Percentiles rank a stretch among this genome's conserved stretches.
phyloP scores from a whole-genome alignment of 2,329 filamentous ascomycete species.

The Cladorrhinum sp. region DNA sequence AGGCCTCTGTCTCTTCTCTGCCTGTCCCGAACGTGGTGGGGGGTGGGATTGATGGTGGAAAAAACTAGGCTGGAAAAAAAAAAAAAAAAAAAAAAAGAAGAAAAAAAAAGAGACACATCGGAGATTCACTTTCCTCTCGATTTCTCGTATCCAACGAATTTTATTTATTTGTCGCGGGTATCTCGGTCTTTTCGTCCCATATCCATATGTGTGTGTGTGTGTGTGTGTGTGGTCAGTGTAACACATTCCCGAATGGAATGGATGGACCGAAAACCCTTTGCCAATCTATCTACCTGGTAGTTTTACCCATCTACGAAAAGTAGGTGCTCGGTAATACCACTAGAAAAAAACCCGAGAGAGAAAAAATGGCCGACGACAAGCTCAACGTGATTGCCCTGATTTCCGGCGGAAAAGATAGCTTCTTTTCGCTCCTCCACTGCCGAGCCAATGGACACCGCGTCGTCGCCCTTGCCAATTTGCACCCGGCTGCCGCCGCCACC shows the following conservation, averaged over 20 bases:
- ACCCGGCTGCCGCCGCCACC: constrained; percentile 47
- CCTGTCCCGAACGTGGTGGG: too few species aligned
- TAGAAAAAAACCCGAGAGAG: too few species aligned
- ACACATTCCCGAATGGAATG: background rate
- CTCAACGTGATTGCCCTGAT: constrained; percentile 86
- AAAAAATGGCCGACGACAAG: constrained; percentile 30
- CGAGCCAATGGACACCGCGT: constrained; percentile 79
- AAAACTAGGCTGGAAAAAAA: too few species aligned
- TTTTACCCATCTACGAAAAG: too few species aligned
- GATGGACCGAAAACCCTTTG: too few species aligned
- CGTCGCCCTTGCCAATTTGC: constrained; percentile 84
- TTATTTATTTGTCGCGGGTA: background rate
- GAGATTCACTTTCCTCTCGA: background rate
- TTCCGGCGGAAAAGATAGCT: constrained; percentile 95
- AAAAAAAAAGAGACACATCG: too few species aligned
- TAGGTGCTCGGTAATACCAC: too few species aligned
- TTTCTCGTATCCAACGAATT: background rate
- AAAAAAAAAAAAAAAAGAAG: too few species aligned
- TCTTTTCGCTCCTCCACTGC: constrained; percentile 91
- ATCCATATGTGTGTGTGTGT: background rate
- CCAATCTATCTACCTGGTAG: too few species aligned
- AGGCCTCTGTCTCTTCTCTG: too few species aligned
- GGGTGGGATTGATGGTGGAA: too few species aligned
- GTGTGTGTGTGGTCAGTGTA: too few species aligned
- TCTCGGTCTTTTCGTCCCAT: background rate